A percentile compares a stretch with the other conserved stretches of the same genome.
Conservation (phyloP, 306 rosid species). For the Vachellia pachyceras region DNA sequence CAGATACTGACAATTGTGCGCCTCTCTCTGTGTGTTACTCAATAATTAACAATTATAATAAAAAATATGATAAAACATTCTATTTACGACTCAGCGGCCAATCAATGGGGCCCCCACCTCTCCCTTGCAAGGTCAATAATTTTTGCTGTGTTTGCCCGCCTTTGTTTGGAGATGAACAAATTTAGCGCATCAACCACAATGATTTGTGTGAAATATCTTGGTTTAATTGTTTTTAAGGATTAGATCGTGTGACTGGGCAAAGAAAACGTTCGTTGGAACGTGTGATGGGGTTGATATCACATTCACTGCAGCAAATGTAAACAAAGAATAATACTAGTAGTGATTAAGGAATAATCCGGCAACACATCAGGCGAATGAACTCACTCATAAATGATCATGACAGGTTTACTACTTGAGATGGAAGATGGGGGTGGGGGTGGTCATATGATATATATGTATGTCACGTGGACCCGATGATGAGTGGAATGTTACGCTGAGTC, state of each 20-base stretch:
- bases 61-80: too few relatives aligned
- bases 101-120: too few relatives aligned
- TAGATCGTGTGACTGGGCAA: neutral
- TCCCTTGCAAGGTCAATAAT: neutral
- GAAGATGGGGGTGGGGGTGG: neutral
- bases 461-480: conserved; percentile 45
- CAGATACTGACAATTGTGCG: too few relatives aligned
- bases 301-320: neutral
- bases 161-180: neutral
- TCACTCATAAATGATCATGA: neutral
- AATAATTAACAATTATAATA: too few relatives aligned
- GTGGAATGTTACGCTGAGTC: conserved; percentile 37
- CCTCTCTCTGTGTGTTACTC: too few relatives aligned
- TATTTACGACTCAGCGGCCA: too few relatives aligned
- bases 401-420: neutral
- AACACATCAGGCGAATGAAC: neutral
- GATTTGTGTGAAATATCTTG: neutral
- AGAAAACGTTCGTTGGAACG: neutral
- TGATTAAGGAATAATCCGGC: neutral
- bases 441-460: conserved; percentile 25
- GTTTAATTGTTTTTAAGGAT: neutral
- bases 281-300: neutral
- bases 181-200: neutral
- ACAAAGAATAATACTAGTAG: neutral
- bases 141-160: neutral